These are phyloP conservation scores for Sporothrix brunneoviolacea DNA, from an alignment of 2,329 filamentous ascomycete species.

Conservation along the genomic window DNA sequence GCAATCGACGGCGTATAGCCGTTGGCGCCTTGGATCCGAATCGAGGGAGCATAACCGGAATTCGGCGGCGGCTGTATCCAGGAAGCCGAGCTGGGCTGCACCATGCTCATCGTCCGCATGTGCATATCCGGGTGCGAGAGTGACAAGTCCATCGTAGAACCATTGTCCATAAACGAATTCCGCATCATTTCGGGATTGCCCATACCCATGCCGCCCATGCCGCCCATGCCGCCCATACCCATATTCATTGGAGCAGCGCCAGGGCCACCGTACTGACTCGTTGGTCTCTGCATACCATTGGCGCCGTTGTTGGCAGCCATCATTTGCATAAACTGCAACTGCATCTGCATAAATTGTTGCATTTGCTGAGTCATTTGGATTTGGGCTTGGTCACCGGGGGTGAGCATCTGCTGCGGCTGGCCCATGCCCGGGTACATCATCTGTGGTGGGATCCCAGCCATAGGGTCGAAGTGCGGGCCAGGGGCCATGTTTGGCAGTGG, in stretches of 20 bases:
- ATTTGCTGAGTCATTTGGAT: conserved; percentile 78
- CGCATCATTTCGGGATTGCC: conserved; percentile 27
- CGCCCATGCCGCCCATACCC: conserved; percentile 27
- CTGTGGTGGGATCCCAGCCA: conserved; percentile 42
- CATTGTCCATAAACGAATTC: conserved; percentile 40
- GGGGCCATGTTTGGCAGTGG: conserved; percentile 25
- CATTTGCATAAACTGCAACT: conserved; percentile 92
- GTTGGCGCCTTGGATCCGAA: conserved; percentile 38
- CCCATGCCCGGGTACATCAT: conserved; percentile 41
- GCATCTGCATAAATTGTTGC: conserved; percentile 85
- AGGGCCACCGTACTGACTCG: conserved; percentile 19
- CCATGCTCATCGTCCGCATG: conserved; percentile 75
- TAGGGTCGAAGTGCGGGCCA: conserved; percentile 39
- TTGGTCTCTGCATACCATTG: conserved; percentile 21
- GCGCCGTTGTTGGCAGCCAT: conserved; percentile 43
- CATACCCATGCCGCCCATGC: conserved; percentile 24
- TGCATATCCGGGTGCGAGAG: conserved; percentile 36
- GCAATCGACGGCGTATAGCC: conserved; percentile 87
- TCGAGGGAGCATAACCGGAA: conserved; percentile 43
- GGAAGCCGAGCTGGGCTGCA: conserved; percentile 59
- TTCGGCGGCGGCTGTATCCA: conserved; percentile 45
- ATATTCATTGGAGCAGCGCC: conserved; percentile 22
- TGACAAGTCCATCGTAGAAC: conserved; percentile 35
- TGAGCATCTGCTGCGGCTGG: conserved; percentile 34
- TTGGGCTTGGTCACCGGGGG: conserved; percentile 64